phyloP scores from a whole-genome alignment of 345 rosid genomes.

The Pistacia atlantica region DNA sequence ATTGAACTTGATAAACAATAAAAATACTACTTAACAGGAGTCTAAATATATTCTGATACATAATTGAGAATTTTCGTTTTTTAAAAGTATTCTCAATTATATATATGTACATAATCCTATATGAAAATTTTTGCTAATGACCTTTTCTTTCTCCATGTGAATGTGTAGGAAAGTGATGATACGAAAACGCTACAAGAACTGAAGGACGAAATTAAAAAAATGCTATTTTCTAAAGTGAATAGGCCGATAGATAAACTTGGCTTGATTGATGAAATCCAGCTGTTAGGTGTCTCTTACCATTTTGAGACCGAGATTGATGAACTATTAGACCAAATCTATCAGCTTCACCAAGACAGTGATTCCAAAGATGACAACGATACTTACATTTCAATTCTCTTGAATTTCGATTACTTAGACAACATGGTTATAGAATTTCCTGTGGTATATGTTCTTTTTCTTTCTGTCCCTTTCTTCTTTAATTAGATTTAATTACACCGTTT shows the following conservation, averaged over 20 bases:
- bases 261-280: conserved; percentile 38
- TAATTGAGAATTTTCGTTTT: too few relatives aligned
- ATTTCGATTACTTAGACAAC: conserved; percentile 37
- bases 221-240: conserved; percentile 3
- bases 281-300: conserved; percentile 51
- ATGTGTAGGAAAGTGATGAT: not conserved
- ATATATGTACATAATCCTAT: too few relatives aligned
- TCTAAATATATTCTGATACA: too few relatives aligned
- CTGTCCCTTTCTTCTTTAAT: not conserved
- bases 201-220: conserved; percentile 23
- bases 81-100: too few relatives aligned
- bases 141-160: not conserved
- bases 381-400: conserved; percentile 14
- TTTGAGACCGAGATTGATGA: conserved; percentile 43
- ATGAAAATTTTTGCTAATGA: not conserved
- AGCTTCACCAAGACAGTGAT: not conserved
- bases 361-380: not conserved
- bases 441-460: not conserved
- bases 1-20: too few relatives aligned
- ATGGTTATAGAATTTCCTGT: conserved; percentile 12
- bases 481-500: too few relatives aligned
- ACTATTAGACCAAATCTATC: conserved; percentile 6
- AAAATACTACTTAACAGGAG: too few relatives aligned
- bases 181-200: conserved; percentile 20
- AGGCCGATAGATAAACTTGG: conserved; percentile 9